Percentiles rank a stretch among this genome's conserved stretches.
Evolutionary conservation across 2,329 filamentous ascomycete species (phyloP).

Genomic region (Monosporascus ibericus): DNA sequence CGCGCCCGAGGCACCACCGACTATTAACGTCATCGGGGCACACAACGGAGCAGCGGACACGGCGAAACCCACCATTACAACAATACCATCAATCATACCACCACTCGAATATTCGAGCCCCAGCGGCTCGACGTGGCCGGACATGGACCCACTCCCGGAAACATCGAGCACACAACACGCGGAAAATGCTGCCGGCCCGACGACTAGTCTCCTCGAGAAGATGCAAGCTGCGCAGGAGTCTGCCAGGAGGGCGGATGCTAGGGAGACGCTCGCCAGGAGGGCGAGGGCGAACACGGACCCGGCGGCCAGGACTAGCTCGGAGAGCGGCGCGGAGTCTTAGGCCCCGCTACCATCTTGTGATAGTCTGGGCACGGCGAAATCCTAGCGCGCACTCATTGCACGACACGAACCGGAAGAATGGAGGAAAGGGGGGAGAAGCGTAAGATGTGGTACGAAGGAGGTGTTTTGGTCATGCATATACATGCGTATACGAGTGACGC

Average conservation of each 20-base stretch:
- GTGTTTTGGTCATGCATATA: too few relatives aligned
- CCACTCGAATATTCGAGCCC: too few relatives aligned
- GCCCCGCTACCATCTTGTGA: background rate
- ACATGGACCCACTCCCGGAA: too few relatives aligned
- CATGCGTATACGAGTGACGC: too few relatives aligned
- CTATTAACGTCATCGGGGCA: constrained; percentile 7
- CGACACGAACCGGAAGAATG: background rate
- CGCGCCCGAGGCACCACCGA: constrained; percentile 13
- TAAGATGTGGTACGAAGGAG: background rate
- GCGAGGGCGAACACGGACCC: background rate
- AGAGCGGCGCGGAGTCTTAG: background rate
- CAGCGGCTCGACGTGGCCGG: too few relatives aligned
- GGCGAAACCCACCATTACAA: background rate
- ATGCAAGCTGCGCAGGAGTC: constrained; percentile 21
- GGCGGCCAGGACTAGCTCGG: background rate
- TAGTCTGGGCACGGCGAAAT: background rate
- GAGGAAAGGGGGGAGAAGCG: background rate
- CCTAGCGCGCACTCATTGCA: background rate
- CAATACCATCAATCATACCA: too few relatives aligned
- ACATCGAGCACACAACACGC: background rate
- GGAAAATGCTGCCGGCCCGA: constrained; percentile 1
- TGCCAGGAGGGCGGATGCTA: constrained; percentile 17
- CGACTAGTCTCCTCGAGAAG: constrained; percentile 8
- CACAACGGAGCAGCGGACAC: constrained; percentile 6
- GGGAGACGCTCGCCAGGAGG: constrained; percentile 9